Evolutionary conservation across 345 rosid species (phyloP), one percentile per base, ranked within the genome.

Genomic region (Salix viminalis): DNA sequence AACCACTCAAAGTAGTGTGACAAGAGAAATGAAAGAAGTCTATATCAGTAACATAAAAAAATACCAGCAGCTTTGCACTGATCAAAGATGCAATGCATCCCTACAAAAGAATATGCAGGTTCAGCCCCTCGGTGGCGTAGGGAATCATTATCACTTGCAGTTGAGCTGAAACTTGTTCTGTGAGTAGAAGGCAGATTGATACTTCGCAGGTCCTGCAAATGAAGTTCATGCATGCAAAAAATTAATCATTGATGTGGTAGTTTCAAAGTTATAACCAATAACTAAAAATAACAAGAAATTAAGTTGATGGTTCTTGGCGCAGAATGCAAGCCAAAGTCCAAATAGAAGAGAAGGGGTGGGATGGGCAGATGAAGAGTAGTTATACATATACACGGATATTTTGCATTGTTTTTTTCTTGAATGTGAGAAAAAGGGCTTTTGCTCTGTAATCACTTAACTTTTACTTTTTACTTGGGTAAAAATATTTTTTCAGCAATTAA

Each of bases 21-120:
- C 1, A 7, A 6, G 13, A 44, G 18, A 69, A 1, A 75, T 1
- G 54, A 83, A 82, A 79, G 46, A 61, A 41, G 24, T n/a, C 23
- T 12, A 61, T 23, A 36, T 16, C 32, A 65, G 41, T 60, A 37
- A 24, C 14, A 70, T 19, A 42, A 26, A 50, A 32, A 26, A 61
- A 46, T 88, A 96, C 99, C 99, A 66, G 97, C 86, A 60, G 97
- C 87, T 91, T 90, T 93, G 97, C 98, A 90, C 41, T 93, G 97
- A 79, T 93, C 99, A 67, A 96, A 96, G 81, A 96, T 89, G 81
- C 94, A 93, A 80, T 93, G 97, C 99, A 96, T 96, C 82, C 99
- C 99, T 0, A 96, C 91, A 72, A 96, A 96, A 72, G 99, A 95
- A 85, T 90, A 95, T 65, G 94, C 99, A 79, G 88, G 93, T 73